Evolutionary conservation across 208 protist genomes (phyloP).

Genomic region (Crithidia acanthocephali): DNA sequence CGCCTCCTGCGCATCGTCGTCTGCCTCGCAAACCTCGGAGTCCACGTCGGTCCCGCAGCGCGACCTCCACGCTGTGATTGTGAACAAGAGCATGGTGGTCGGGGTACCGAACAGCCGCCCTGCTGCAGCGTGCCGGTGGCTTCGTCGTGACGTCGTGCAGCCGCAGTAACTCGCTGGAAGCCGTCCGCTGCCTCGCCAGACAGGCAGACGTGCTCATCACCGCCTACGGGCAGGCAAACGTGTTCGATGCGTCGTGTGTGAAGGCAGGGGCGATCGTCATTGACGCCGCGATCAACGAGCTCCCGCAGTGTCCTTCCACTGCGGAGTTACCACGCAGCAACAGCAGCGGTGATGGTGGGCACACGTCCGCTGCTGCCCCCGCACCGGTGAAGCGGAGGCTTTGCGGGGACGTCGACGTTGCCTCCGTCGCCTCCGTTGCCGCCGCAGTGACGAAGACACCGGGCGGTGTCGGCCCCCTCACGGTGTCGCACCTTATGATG

Average conservation of each 20-base stretch:
- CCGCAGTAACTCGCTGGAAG: conserved; percentile 77
- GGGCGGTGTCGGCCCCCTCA: conserved; percentile 97
- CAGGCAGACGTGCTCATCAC: conserved; percentile 93
- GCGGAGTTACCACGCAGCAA: not conserved
- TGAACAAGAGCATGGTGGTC: conserved; percentile 95
- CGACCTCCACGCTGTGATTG: conserved; percentile 86
- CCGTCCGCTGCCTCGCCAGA: conserved; percentile 40
- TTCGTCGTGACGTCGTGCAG: conserved; percentile 94
- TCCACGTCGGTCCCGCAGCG: conserved; percentile 2
- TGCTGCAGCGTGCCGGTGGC: conserved; percentile 83
- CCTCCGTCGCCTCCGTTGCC: conserved; percentile 62
- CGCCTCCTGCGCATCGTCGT: not conserved
- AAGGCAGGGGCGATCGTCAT: conserved; percentile 95
- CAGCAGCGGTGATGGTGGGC: not conserved
- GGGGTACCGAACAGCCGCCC: conserved; percentile 92
- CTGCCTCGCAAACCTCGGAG: not conserved
- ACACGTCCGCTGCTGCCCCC: not conserved
- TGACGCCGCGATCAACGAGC: conserved; percentile 97
- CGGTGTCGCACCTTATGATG: conserved; percentile 90
- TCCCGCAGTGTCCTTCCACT: not conserved
- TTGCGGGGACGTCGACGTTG: conserved; percentile 88
- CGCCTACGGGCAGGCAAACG: conserved; percentile 85
- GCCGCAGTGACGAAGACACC: conserved; percentile 94
- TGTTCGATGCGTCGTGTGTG: conserved; percentile 80
- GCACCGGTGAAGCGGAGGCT: conserved; percentile 17